Percentiles rank a stretch among this genome's conserved stretches.
These are phyloP conservation scores for Cerrena zonata DNA, from an alignment of 1,284 basidiomycete genomes.

Conservation along the genomic window DNA sequence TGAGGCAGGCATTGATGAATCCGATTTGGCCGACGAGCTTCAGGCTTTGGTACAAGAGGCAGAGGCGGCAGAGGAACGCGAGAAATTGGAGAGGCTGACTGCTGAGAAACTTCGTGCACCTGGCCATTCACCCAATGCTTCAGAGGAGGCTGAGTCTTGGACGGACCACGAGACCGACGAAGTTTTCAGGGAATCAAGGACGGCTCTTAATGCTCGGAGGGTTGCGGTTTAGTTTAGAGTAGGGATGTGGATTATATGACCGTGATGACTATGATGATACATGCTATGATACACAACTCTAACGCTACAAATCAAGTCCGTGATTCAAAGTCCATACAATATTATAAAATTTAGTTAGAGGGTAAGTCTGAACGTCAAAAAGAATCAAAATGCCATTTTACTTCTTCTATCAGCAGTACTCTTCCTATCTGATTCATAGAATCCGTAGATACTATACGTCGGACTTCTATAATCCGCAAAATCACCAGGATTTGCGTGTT, in stretches of 20 bases:
- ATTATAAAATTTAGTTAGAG: background rate
- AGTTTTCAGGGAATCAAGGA: conserved; percentile 2
- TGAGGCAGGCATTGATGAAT: conserved; percentile 48
- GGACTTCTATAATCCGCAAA: conserved; percentile 68
- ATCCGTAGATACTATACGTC: conserved; percentile 73
- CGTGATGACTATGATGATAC: background rate
- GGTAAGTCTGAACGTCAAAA: too few relatives aligned
- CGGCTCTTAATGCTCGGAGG: background rate
- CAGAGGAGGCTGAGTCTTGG: background rate
- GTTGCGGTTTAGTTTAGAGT: too few relatives aligned
- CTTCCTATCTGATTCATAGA: conserved; percentile 63
- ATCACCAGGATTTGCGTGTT: conserved; percentile 53
- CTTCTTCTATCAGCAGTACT: conserved; percentile 28
- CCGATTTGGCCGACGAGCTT: conserved; percentile 59
- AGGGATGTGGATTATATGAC: too few relatives aligned
- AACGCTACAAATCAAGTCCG: background rate
- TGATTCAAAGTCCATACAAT: background rate
- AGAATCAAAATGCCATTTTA: background rate
- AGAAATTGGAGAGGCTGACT: conserved; percentile 9
- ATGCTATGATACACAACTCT: background rate
- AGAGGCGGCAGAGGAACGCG: conserved; percentile 32
- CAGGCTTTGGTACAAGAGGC: conserved; percentile 45
- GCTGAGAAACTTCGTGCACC: conserved; percentile 3
- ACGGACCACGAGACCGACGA: conserved; percentile 8
- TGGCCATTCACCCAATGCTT: conserved; percentile 3